Conservation (phyloP, 371 early-diverging fungal genomes). For the Rhizopus microsporus region DNA sequence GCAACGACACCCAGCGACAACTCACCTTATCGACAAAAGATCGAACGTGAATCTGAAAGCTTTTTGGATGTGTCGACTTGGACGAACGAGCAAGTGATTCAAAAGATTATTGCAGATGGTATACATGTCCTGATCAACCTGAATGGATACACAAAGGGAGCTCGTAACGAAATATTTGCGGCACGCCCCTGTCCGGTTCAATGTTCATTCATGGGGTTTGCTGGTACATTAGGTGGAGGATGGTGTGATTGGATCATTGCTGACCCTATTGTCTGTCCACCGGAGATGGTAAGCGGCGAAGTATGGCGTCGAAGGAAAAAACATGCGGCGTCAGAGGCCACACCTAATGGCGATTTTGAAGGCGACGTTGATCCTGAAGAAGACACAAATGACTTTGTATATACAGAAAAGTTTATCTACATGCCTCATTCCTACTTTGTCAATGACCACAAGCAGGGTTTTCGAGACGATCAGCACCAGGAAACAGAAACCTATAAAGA, state of each 20-base stretch:
- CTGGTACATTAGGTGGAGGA: conserved; percentile 86
- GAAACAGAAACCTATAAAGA: conserved; percentile 17
- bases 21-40: conserved; percentile 80
- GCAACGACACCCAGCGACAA: conserved; percentile 81
- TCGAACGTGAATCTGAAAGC: conserved; percentile 75
- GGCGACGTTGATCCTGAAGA: conserved; percentile 82
- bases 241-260: conserved; percentile 94
- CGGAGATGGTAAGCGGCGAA: conserved; percentile 77
- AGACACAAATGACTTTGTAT: conserved; percentile 67
- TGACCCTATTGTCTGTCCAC: conserved; percentile 88
- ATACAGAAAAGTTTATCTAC: conserved; percentile 88
- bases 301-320: conserved; percentile 51
- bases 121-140: conserved; percentile 89
- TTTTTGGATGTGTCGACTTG: conserved; percentile 80
- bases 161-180: conserved; percentile 92
- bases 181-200: conserved; percentile 89
- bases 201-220: conserved; percentile 92
- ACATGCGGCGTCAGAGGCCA: background rate
- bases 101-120: conserved; percentile 71
- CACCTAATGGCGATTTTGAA: conserved; percentile 49
- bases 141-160: conserved; percentile 95
- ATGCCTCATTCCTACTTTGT: conserved; percentile 93
- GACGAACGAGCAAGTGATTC: conserved; percentile 78
- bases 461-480: conserved; percentile 71
- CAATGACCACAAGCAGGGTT: conserved; percentile 92